A percentile compares a stretch with the other conserved stretches of the same genome.
Conservation (phyloP, 2,329 filamentous ascomycete genomes). For the Arthroderma uncinatum region DNA sequence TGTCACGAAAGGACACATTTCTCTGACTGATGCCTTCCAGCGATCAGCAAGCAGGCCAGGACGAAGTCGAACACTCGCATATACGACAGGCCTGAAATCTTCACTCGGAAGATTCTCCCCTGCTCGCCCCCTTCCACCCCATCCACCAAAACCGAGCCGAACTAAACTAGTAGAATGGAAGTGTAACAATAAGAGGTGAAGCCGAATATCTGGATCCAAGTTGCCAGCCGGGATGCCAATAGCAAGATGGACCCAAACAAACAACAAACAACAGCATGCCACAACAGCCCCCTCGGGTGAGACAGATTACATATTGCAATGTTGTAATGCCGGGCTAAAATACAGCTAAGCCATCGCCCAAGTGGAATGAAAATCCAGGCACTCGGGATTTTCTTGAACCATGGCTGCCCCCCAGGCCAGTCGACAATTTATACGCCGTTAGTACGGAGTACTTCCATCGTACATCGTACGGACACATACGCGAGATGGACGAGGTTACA, state of each 20-base stretch:
- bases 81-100: slow-evolving; percentile 1
- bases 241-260: slow-evolving; percentile 1
- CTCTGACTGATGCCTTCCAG: background rate
- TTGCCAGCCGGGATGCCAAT: background rate
- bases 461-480: background rate
- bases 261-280: background rate
- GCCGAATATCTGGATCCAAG: slow-evolving; percentile 5
- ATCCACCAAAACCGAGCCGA: background rate
- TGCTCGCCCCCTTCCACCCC: background rate
- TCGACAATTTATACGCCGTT: slow-evolving; percentile 1
- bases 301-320: slow-evolving; percentile 1
- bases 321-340: background rate
- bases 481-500: background rate
- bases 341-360: background rate
- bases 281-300: background rate
- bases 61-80: background rate
- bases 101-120: background rate
- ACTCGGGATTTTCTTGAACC: slow-evolving; percentile 2
- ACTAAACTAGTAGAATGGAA: slow-evolving; percentile 1
- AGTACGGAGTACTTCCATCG: too few species aligned
- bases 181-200: slow-evolving; percentile 4
- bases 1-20: background rate
- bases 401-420: background rate
- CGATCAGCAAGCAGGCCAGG: background rate
- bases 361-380: background rate